Conservation (phyloP, 805 yeast species). For the Saturnispora bothae region DNA sequence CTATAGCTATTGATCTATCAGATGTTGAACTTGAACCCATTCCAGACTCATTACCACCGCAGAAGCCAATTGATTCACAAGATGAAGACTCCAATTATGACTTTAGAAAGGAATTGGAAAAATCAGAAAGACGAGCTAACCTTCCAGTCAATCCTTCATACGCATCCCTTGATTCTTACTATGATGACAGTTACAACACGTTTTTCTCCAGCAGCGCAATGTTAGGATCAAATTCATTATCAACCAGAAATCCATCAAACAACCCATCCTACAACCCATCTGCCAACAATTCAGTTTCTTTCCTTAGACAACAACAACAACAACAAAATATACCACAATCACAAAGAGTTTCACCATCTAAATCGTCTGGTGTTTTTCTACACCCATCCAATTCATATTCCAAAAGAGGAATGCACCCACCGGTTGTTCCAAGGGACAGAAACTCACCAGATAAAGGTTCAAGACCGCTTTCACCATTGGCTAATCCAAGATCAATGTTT, state of each 20-base stretch:
- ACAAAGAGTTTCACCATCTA: not conserved
- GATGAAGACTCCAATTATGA: constrained; percentile 12
- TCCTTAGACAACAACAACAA: not conserved
- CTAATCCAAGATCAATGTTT: not conserved
- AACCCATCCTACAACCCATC: not conserved
- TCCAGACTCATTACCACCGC: not conserved
- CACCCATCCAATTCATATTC: not conserved
- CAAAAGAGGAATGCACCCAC: not conserved
- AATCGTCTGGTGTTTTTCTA: not conserved
- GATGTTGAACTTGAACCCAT: not conserved
- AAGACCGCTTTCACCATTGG: not conserved
- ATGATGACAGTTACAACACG: constrained; percentile 24
- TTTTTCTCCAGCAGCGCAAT: constrained; percentile 5
- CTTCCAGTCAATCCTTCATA: constrained; percentile 49
- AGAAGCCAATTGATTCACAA: not conserved
- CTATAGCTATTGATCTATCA: not conserved
- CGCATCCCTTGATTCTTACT: constrained; percentile 66
- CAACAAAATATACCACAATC: not conserved
- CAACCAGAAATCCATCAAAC: not conserved
- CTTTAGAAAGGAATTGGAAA: constrained; percentile 15
- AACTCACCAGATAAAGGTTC: not conserved
- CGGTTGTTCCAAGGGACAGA: not conserved
- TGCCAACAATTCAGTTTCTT: not conserved
- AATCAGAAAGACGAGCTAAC: constrained; percentile 8
- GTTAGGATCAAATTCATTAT: not conserved